Evolutionary conservation across 176 grass and related monocot species (phyloP).

Genomic region (Thinopyrum elongatum): DNA sequence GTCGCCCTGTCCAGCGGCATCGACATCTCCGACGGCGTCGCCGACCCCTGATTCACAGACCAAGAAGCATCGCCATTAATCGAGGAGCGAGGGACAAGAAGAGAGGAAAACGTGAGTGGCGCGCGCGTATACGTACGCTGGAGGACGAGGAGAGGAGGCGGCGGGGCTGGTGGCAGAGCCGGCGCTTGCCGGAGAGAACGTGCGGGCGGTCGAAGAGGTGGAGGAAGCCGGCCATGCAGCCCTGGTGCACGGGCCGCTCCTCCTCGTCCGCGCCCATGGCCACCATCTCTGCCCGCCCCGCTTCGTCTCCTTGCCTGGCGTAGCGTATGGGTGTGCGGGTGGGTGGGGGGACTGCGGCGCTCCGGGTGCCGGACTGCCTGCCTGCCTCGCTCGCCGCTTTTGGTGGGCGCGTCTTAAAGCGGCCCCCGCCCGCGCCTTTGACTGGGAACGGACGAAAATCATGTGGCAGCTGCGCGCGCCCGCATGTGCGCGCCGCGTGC

Average conservation of each 20-base stretch:
- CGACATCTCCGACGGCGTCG: constrained; percentile 80
- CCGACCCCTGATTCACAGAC: constrained; percentile 50
- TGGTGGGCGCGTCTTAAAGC: too few species aligned
- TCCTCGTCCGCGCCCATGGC: constrained; percentile 38
- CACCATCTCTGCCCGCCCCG: constrained; percentile 7
- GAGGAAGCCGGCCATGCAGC: constrained; percentile 82
- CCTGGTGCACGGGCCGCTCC: constrained; percentile 64
- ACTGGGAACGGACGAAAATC: not conserved
- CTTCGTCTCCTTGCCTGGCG: not conserved
- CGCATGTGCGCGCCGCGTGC: not conserved
- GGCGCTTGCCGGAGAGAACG: constrained; percentile 44
- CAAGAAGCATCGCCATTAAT: not conserved
- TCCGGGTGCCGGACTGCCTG: too few species aligned
- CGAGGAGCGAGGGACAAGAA: too few species aligned
- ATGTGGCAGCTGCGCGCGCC: not conserved
- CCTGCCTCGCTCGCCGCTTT: too few species aligned
- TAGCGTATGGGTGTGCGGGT: too few species aligned
- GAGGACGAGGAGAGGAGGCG: constrained; percentile 37
- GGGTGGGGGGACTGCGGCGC: too few species aligned
- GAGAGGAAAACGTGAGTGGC: too few species aligned
- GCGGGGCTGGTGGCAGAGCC: constrained; percentile 27
- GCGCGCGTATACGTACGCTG: not conserved
- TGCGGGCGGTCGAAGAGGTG: constrained; percentile 84
- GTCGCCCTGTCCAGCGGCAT: constrained; percentile 21
- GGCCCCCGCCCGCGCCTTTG: not conserved